Conservation (phyloP, 148 eudicot species). For the Silene uniflora region DNA sequence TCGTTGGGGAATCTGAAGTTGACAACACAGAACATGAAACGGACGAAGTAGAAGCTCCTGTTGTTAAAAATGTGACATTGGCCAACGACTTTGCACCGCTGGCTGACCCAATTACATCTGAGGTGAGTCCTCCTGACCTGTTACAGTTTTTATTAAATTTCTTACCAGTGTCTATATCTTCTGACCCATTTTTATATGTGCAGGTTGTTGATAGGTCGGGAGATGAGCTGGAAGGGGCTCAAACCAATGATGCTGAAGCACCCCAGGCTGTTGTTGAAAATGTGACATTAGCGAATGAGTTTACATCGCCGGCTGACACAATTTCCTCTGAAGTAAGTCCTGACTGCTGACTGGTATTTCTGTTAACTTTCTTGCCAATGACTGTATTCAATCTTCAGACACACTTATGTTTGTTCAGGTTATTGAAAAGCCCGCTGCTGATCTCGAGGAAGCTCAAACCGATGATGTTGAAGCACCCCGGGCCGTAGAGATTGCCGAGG, state of each 20-base stretch:
- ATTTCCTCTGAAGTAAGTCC: background rate
- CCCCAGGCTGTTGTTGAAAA: background rate
- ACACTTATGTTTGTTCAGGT: background rate
- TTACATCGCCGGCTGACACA: background rate
- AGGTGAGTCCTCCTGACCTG: slow-evolving; percentile 24
- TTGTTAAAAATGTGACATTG: slow-evolving; percentile 14
- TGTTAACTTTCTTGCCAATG: background rate
- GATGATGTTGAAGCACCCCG: slow-evolving; percentile 15
- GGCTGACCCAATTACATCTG: slow-evolving; percentile 22
- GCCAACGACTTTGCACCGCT: slow-evolving; percentile 30
- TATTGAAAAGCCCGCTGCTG: background rate
- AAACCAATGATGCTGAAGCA: background rate
- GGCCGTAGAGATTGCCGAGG: slow-evolving; percentile 9
- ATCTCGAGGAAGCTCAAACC: background rate
- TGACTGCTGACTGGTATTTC: background rate
- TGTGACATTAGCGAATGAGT: background rate
- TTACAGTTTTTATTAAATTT: slow-evolving; percentile 10
- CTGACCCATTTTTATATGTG: slow-evolving; percentile 16
- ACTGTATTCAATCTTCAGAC: background rate
- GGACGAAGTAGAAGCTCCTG: slow-evolving; percentile 18
- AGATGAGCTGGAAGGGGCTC: slow-evolving; percentile 8
- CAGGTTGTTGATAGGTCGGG: slow-evolving; percentile 22
- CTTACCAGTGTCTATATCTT: background rate
- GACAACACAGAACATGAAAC: slow-evolving; percentile 6
- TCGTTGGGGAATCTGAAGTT: slow-evolving; percentile 26